Evolutionary conservation across 148 eudicot species (phyloP), one percentile per base, ranked within the genome.

Genomic region (Diospyros kaki): DNA sequence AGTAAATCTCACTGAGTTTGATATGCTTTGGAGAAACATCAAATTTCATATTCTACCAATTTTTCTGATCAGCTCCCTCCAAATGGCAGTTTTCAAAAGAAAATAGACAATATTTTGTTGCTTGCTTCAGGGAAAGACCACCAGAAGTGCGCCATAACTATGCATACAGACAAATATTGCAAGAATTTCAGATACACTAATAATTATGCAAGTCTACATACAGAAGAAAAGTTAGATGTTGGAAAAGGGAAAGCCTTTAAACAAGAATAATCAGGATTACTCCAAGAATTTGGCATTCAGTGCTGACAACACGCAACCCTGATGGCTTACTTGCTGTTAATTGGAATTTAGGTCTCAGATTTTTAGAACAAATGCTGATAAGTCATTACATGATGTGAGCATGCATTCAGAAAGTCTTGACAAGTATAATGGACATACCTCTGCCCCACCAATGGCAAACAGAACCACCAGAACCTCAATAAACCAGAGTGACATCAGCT

Each of bases 361-460:
- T 11, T 51, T 68, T 68, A 48, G 42, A 50, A 56, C 18, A 13
- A 56, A 10, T 56, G 5, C 6, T 13, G 9, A 18, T 15, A 28
- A 71, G 12, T 59, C 13, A 46, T 45, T 9, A 46, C 42, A 41
- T 42, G 40, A 43, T 58, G 52, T 54, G 2, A 46, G 18, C 11
- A 63, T 42, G 69, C 3, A 53, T 42, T 56, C 40, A 64, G 39
- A 11, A 58, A 38, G 38, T 17, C 28, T 4, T 42, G 71, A 15
- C 45, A 75, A 0, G 41, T 58, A 75, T 43, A 61, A 42, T 41
- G 75, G 58, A 74, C 85, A 72, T 75, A 95, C 99, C 99, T 95
- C 99, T 39, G 87, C 87, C 45, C 99, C 99, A 70, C 98, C 99
- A 63, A 95, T 88, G 87, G 91, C 88, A 71, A 95, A 95, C 68